These are phyloP conservation scores for Penicillium silybi DNA, from an alignment of 495 filamentous ascomycete species.

Conservation along the genomic window DNA sequence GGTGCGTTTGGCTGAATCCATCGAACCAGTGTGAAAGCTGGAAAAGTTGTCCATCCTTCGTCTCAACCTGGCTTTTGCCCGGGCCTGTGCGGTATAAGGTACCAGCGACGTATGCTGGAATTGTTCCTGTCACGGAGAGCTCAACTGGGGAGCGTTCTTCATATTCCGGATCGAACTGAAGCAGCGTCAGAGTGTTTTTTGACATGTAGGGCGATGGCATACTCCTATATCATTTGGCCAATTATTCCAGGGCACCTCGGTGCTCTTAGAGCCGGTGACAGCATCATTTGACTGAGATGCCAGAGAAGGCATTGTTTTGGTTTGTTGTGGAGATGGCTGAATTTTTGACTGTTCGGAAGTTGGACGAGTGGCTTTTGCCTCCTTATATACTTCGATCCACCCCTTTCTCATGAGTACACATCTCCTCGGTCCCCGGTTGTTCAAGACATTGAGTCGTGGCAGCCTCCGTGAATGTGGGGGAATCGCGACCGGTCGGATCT, in stretches of 20 bases:
- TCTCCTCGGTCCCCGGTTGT: neutral
- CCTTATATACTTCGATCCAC: neutral
- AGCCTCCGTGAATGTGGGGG: constrained; percentile 11
- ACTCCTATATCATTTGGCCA: constrained; percentile 28
- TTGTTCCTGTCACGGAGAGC: constrained; percentile 43
- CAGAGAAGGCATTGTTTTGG: constrained; percentile 9
- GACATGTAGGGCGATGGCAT: neutral
- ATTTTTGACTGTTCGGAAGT: neutral
- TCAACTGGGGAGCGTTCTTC: constrained; percentile 48
- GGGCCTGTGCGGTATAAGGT: constrained; percentile 71
- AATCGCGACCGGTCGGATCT: constrained; percentile 19
- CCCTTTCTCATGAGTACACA: neutral
- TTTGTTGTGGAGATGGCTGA: neutral
- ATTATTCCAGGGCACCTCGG: constrained; percentile 15
- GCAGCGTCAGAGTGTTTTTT: neutral
- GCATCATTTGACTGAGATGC: neutral
- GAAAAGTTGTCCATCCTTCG: constrained; percentile 52
- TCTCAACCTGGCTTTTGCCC: constrained; percentile 54
- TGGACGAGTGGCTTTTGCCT: neutral
- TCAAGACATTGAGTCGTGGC: neutral
- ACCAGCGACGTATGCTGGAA: constrained; percentile 55
- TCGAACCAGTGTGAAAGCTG: constrained; percentile 72
- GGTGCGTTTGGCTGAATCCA: constrained; percentile 70
- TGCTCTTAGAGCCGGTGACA: neutral
- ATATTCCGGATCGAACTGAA: constrained; percentile 49